Evolutionary conservation across 2,329 filamentous ascomycete species (phyloP), one percentile per base, ranked within the genome.

Genomic region (Aspergillus aculeatinus): DNA sequence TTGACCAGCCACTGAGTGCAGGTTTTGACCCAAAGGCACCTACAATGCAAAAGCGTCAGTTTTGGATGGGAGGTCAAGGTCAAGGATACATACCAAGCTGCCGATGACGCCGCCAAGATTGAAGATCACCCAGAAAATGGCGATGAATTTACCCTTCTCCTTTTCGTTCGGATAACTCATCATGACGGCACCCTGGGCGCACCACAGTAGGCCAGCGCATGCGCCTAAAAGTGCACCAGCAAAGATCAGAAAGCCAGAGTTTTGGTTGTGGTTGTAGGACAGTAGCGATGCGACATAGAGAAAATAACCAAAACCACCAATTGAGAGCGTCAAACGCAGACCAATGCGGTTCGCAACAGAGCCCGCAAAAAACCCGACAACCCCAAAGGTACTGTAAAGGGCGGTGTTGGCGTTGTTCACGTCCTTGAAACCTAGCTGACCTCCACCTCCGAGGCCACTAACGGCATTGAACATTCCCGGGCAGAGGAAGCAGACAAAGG

Each of bases 51-150:
- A 35, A 23, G n/a, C 23, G 56, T 19, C 29, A 50, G 6, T 57
- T 23, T 56, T 51, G 39, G 65, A 42, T 33, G 52, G 33, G 5
- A 5, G n/a, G 3, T 19, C 12, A 31, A 29, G 10, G 33, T 9
- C 12, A 48, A 48, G n/a, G 25, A 53, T 59, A 73, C 82, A 73
- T 76, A 86, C 84, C 80, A 87, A 73, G 70, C 88, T 87, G 63
- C 93, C 93, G 74, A 97, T 91, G 62, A 96, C 92, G 69, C 88
- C 92, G 68, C 93, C 93, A 60, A 93, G 77, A 77, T 96, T 96
- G 83, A 96, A 97, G 70, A 97, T 96, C 74, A 92, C 87, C 93
- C 93, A 96, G 79, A 96, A 96, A 80, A 87, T 88, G 62, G 90
- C 90, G 74, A 96, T 96, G 75, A 92, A 96, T 61, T 88, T 87